Evolutionary conservation across 805 yeast genomes (phyloP).

Genomic region (Pichia gijzeniarum): DNA sequence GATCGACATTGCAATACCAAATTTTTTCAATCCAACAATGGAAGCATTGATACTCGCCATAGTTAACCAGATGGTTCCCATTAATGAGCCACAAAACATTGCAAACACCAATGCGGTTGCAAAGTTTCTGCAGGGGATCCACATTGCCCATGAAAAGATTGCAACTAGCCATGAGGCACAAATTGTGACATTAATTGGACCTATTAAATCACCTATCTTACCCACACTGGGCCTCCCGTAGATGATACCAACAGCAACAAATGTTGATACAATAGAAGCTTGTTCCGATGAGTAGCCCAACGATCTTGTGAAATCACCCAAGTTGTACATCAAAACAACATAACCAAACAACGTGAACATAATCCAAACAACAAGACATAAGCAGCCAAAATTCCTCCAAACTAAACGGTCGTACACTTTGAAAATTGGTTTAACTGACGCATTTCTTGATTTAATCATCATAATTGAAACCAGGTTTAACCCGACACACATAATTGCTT

Average conservation of each 20-base stretch:
- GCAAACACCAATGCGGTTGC: conserved; percentile 52
- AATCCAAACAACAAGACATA: conserved; percentile 32
- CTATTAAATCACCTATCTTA: conserved; percentile 41
- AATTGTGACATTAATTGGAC: conserved; percentile 42
- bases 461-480: conserved; percentile 30
- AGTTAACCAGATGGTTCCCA: conserved; percentile 59
- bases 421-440: conserved; percentile 31
- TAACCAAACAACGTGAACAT: conserved; percentile 53
- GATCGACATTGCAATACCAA: conserved; percentile 43
- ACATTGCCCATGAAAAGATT: conserved; percentile 41
- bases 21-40: conserved; percentile 46
- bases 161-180: conserved; percentile 34
- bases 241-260: conserved; percentile 52
- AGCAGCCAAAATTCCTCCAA: conserved; percentile 32
- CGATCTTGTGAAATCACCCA: conserved; percentile 54
- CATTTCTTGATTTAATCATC: conserved; percentile 34
- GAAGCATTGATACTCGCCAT: conserved; percentile 45
- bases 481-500: conserved; percentile 35
- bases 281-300: conserved; percentile 50
- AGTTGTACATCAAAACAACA: conserved; percentile 49
- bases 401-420: conserved; percentile 37
- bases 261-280: conserved; percentile 53
- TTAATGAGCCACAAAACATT: conserved; percentile 45
- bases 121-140: conserved; percentile 51
- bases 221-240: conserved; percentile 55